Percentiles rank a stretch among this genome's conserved stretches.
Evolutionary conservation across 2,329 filamentous ascomycete genomes (phyloP).

Genomic region (Phialophora verrucosa): DNA sequence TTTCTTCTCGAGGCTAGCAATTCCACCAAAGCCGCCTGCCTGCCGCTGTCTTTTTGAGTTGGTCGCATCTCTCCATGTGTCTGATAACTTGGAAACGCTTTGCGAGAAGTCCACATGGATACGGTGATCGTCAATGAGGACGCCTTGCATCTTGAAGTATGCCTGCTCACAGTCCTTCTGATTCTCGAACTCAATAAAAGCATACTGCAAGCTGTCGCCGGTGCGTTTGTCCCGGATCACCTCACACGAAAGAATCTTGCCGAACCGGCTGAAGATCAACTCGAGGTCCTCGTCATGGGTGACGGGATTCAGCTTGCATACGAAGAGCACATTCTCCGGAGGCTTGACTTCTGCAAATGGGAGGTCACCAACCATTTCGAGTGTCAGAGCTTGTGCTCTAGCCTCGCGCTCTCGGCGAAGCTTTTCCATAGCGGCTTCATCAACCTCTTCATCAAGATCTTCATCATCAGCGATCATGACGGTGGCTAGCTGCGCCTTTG

Average conservation of each 20-base stretch:
- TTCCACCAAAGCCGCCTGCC: conserved; percentile 86
- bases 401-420: conserved; percentile 86
- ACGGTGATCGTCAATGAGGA: conserved; percentile 93
- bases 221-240: conserved; percentile 94
- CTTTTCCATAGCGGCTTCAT: conserved; percentile 80
- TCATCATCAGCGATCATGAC: conserved; percentile 92
- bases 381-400: conserved; percentile 86
- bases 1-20: conserved; percentile 84
- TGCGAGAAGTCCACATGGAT: conserved; percentile 99
- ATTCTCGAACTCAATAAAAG: conserved; percentile 95
- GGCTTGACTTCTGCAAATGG: conserved; percentile 97
- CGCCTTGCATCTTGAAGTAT: conserved; percentile 98
- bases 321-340: conserved; percentile 95
- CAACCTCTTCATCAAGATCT: conserved; percentile 75
- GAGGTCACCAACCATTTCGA: conserved; percentile 97
- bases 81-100: conserved; percentile 83
- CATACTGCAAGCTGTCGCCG: conserved; percentile 93
- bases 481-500: conserved; percentile 84
- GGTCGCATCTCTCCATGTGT: conserved; percentile 84
- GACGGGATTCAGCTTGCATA: conserved; percentile 97
- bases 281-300: conserved; percentile 93
- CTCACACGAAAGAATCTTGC: conserved; percentile 92
- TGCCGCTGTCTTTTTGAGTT: conserved; percentile 75
- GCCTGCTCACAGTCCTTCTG: conserved; percentile 92
- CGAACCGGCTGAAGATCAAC: conserved; percentile 95